Percentiles rank a stretch among this genome's conserved stretches.
Evolutionary conservation across 2,329 filamentous ascomycete species (phyloP).

Genomic region (Fusarium pininemorale): DNA sequence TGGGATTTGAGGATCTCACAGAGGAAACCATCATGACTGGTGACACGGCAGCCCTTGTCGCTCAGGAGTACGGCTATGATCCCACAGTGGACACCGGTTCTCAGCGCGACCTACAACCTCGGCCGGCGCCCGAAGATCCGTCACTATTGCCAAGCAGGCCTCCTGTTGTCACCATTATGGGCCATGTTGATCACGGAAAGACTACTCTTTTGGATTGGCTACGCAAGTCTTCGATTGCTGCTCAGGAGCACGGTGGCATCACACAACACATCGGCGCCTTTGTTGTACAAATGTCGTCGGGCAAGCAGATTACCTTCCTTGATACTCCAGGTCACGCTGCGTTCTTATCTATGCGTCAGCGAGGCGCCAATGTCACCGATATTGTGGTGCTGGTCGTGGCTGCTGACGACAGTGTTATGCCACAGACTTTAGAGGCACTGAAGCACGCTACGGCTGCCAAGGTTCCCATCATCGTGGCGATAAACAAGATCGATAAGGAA

Average conservation of each 20-base stretch:
- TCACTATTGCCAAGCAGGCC: constrained; percentile 77
- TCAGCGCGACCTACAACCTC: constrained; percentile 74
- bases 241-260: constrained; percentile 93
- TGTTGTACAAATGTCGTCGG: constrained; percentile 84
- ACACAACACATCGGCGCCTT: constrained; percentile 99
- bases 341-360: constrained; percentile 93
- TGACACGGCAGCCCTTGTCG: constrained; percentile 89
- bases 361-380: constrained; percentile 94
- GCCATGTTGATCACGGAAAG: constrained; percentile 98
- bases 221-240: constrained; percentile 90
- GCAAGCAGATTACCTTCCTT: constrained; percentile 93
- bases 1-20: constrained; percentile 88
- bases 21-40: constrained; percentile 88
- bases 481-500: constrained; percentile 96
- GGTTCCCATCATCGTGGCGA: constrained; percentile 96
- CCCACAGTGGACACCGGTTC: constrained; percentile 77
- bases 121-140: constrained; percentile 73
- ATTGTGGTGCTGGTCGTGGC: constrained; percentile 96
- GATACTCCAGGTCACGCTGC: constrained; percentile 97
- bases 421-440: constrained; percentile 94
- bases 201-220: constrained; percentile 95
- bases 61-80: constrained; percentile 92
- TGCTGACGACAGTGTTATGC: constrained; percentile 96
- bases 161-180: constrained; percentile 98
- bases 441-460: constrained; percentile 89